Conservation (phyloP, 2,329 filamentous ascomycete species). For the Colletotrichum ledebouriae region DNA sequence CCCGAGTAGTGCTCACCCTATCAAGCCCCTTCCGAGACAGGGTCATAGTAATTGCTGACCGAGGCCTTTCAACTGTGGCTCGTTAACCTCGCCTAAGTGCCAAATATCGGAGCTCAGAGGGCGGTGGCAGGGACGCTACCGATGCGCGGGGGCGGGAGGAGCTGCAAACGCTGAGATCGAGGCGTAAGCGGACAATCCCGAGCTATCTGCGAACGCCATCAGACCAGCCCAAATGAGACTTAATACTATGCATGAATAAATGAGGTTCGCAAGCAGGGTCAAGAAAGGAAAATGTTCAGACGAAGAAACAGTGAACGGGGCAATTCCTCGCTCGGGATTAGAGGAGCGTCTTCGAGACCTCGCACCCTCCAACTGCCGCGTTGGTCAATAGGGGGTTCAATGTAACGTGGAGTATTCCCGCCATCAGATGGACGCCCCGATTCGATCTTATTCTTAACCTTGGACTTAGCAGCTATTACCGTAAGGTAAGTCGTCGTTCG, state of each 20-base stretch:
- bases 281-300: slow-evolving; percentile 6
- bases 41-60: not conserved
- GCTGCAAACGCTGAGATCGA: not conserved
- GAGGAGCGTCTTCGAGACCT: not conserved
- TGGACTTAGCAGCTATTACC: not conserved
- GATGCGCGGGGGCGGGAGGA: slow-evolving; percentile 45
- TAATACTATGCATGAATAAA: slow-evolving; percentile 27
- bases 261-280: not conserved
- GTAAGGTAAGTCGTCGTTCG: not conserved
- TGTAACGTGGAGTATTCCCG: slow-evolving; percentile 11
- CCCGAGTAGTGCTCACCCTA: slow-evolving; percentile 45
- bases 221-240: not conserved
- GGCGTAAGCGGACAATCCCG: slow-evolving; percentile 25
- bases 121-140: slow-evolving; percentile 9
- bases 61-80: not conserved
- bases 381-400: slow-evolving; percentile 1
- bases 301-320: slow-evolving; percentile 11
- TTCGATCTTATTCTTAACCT: slow-evolving; percentile 19
- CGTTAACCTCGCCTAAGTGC: not conserved
- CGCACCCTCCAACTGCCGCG: slow-evolving; percentile 8
- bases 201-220: slow-evolving; percentile 32
- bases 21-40: not conserved
- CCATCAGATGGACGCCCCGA: not conserved
- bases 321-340: not conserved
- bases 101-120: slow-evolving; percentile 8